Conservation (phyloP, 2,329 filamentous ascomycete species). For the Mycogone perniciosa region DNA sequence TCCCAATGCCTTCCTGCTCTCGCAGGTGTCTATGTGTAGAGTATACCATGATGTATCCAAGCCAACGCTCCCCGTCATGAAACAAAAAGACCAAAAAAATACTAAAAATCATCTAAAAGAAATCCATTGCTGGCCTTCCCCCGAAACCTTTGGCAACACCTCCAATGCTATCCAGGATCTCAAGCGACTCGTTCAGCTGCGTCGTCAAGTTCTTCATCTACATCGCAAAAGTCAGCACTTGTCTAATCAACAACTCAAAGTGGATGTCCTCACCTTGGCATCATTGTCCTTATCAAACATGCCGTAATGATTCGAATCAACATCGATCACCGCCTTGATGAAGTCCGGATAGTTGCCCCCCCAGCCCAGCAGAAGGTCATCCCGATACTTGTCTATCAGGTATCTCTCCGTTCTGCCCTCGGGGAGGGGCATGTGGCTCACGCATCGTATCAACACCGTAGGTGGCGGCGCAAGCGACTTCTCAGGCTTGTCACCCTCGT, state of each 20-base stretch:
- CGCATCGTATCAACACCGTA: constrained; percentile 20
- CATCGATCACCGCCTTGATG: constrained; percentile 24
- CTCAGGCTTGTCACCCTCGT: neutral
- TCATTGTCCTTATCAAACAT: constrained; percentile 20
- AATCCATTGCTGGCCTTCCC: constrained; percentile 3
- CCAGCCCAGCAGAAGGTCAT: constrained; percentile 24
- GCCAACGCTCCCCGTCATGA: too few species aligned
- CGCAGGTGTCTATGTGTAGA: too few species aligned
- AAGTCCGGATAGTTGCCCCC: constrained; percentile 21
- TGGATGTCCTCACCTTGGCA: constrained; percentile 3
- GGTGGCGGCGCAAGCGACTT: constrained; percentile 18
- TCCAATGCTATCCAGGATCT: constrained; percentile 41
- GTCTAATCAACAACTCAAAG: neutral
- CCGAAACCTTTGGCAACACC: neutral
- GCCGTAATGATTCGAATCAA: constrained; percentile 22
- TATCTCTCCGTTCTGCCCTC: constrained; percentile 11
- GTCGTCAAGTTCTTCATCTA: constrained; percentile 13
- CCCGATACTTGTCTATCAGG: constrained; percentile 21
- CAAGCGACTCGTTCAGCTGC: constrained; percentile 32
- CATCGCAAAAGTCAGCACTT: neutral
- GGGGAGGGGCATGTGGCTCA: constrained; percentile 7
- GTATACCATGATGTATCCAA: too few species aligned
- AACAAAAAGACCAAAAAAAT: neutral
- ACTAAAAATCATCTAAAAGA: neutral
- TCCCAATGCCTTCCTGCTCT: too few species aligned